Evolutionary conservation across 2,329 filamentous ascomycete species (phyloP).

Genomic region (Diplocarpon rosae): DNA sequence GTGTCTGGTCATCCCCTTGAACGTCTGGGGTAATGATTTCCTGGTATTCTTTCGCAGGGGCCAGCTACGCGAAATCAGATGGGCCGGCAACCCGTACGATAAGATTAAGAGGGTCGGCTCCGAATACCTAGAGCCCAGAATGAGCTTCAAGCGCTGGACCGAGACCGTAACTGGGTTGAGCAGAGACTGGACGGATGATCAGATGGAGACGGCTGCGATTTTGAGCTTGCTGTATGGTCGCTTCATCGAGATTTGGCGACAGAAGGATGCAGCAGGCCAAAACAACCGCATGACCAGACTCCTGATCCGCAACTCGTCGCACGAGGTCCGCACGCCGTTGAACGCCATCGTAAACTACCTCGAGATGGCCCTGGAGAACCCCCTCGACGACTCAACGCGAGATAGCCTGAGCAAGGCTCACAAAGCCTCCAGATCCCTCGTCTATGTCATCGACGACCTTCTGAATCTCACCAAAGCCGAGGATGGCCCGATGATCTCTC

Average conservation of each 20-base stretch:
- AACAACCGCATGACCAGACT: constrained; percentile 70
- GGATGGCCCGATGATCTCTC: constrained; percentile 66
- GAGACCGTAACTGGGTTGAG: constrained; percentile 74
- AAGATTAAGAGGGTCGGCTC: constrained; percentile 67
- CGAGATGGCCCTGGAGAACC: constrained; percentile 78
- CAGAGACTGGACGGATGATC: constrained; percentile 79
- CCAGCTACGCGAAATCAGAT: constrained; percentile 66
- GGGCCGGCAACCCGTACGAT: constrained; percentile 72
- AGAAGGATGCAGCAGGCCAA: constrained; percentile 76
- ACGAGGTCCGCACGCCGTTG: constrained; percentile 80
- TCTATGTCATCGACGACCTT: constrained; percentile 89
- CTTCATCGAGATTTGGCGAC: constrained; percentile 88
- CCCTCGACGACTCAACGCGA: constrained; percentile 67
- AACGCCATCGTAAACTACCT: constrained; percentile 94
- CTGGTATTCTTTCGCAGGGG: constrained; percentile 83
- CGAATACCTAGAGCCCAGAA: constrained; percentile 65
- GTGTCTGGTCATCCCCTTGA: constrained; percentile 70
- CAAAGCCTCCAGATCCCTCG: constrained; percentile 82
- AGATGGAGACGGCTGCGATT: constrained; percentile 79
- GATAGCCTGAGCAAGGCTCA: constrained; percentile 78
- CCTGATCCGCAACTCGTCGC: constrained; percentile 76
- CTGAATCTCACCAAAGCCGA: constrained; percentile 82
- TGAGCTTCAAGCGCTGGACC: constrained; percentile 70
- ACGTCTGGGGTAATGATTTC: constrained; percentile 65
- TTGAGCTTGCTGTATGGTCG: constrained; percentile 76